Evolutionary conservation across 352 stramenopile genomes (phyloP).

Genomic region (Phytophthora brassicae): DNA sequence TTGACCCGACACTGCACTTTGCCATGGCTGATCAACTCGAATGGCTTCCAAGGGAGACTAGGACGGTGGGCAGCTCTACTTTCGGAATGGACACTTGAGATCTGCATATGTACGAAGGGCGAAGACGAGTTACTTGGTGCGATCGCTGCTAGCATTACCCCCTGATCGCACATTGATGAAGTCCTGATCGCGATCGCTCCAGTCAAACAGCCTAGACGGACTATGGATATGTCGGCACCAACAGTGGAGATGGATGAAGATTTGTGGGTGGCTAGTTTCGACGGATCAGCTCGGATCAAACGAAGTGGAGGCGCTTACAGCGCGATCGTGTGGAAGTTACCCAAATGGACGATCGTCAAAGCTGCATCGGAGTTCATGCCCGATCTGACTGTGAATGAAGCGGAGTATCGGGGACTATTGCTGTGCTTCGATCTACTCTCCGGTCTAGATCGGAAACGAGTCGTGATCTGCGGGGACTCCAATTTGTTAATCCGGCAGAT

Average conservation of each 20-base stretch:
- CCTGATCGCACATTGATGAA: not conserved
- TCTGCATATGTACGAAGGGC: slow-evolving; percentile 4
- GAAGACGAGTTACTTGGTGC: slow-evolving; percentile 4
- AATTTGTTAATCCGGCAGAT: too few species aligned
- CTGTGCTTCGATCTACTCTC: not conserved
- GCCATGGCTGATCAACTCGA: not conserved
- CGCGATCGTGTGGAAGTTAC: not conserved
- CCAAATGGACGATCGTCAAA: not conserved
- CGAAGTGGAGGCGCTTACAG: not conserved
- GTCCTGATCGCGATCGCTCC: not conserved
- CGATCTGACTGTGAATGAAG: too few species aligned
- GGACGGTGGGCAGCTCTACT: not conserved
- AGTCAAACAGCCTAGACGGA: too few species aligned
- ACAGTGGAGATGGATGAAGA: too few species aligned
- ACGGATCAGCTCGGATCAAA: too few species aligned
- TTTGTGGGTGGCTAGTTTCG: too few species aligned
- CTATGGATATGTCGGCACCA: too few species aligned
- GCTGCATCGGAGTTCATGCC: not conserved
- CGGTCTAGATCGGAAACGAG: not conserved
- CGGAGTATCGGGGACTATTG: not conserved
- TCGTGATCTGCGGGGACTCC: too few species aligned
- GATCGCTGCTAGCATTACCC: slow-evolving; percentile 6
- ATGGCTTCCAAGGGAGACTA: not conserved
- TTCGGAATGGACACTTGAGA: slow-evolving; percentile 1
- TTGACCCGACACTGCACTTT: not conserved